Evolutionary conservation across 2,329 filamentous ascomycete genomes (phyloP).

Genomic region (Lachnellula suecica): DNA sequence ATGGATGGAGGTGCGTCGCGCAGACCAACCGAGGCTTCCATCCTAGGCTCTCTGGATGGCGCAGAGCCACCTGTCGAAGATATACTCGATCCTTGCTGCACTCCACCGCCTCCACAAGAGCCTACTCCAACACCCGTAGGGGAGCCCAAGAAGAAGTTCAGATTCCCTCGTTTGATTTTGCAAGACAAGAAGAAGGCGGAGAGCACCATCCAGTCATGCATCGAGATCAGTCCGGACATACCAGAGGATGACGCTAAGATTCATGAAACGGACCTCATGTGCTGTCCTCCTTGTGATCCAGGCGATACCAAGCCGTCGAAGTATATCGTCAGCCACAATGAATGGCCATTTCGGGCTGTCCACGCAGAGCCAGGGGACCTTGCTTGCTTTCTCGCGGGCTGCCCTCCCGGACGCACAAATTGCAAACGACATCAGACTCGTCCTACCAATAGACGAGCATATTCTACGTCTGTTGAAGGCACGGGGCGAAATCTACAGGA

Average conservation of each 20-base stretch:
- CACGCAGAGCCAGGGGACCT: conserved; percentile 21
- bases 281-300: conserved; percentile 22
- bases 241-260: conserved; percentile 21
- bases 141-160: conserved; percentile 18
- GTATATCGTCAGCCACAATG: conserved; percentile 13
- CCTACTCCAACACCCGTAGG: not conserved
- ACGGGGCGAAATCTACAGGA: conserved; percentile 2
- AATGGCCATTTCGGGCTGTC: conserved; percentile 6
- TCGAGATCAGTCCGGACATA: conserved; percentile 17
- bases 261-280: conserved; percentile 20
- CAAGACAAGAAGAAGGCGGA: conserved; percentile 20
- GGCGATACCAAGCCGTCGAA: conserved; percentile 16
- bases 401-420: conserved; percentile 16
- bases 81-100: too few species aligned
- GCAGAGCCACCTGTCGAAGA: not conserved
- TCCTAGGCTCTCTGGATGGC: conserved; percentile 4
- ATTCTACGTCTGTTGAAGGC: conserved; percentile 4
- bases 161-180: conserved; percentile 24
- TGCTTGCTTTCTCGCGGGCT: conserved; percentile 25
- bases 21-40: conserved; percentile 7
- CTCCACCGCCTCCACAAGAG: not conserved
- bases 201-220: conserved; percentile 18
- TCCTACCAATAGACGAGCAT: conserved; percentile 1
- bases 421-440: conserved; percentile 15
- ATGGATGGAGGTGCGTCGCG: conserved; percentile 7